Percentiles rank a stretch among this genome's conserved stretches.
Conservation (phyloP, 2,329 filamentous ascomycete genomes). For the Penicillium verrucosum region DNA sequence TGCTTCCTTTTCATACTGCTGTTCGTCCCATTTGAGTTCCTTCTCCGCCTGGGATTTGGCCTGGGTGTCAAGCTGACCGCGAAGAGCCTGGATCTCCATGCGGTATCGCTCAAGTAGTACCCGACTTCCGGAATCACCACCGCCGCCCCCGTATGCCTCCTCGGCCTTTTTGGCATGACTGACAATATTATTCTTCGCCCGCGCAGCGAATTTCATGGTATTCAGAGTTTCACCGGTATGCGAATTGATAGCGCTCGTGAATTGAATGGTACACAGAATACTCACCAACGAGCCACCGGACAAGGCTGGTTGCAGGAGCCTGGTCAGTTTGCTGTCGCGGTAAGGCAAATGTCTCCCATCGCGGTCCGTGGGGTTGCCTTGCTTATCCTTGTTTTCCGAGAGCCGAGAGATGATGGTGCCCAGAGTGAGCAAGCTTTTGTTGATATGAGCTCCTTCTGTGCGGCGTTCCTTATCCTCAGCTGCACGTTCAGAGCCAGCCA, state of each 20-base stretch:
- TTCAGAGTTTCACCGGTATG: constrained; percentile 89
- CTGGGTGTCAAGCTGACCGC: constrained; percentile 77
- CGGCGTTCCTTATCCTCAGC: constrained; percentile 92
- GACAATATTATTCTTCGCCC: constrained; percentile 96
- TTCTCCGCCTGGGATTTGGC: constrained; percentile 64
- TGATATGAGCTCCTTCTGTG: constrained; percentile 95
- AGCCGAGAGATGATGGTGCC: constrained; percentile 92
- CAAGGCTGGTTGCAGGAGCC: constrained; percentile 84
- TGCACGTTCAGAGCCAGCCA: constrained; percentile 93
- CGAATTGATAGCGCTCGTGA: constrained; percentile 68
- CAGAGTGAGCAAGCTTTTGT: constrained; percentile 92
- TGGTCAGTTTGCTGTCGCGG: constrained; percentile 93
- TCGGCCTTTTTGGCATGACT: constrained; percentile 94
- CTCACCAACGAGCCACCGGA: constrained; percentile 93
- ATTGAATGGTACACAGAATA: constrained; percentile 94
- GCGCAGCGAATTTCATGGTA: constrained; percentile 92
- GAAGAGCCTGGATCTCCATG: constrained; percentile 83
- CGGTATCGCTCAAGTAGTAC: constrained; percentile 90
- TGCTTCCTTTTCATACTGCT: constrained; percentile 76
- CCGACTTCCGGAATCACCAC: constrained; percentile 76
- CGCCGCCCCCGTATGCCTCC: constrained; percentile 74
- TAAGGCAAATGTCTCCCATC: constrained; percentile 93
- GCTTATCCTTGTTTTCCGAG: constrained; percentile 84
- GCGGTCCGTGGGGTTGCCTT: constrained; percentile 68
- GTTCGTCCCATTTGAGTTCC: constrained; percentile 62